These are phyloP conservation scores for Colletotrichum abscissum DNA, from an alignment of 2,329 filamentous ascomycete species.

Conservation along the genomic window DNA sequence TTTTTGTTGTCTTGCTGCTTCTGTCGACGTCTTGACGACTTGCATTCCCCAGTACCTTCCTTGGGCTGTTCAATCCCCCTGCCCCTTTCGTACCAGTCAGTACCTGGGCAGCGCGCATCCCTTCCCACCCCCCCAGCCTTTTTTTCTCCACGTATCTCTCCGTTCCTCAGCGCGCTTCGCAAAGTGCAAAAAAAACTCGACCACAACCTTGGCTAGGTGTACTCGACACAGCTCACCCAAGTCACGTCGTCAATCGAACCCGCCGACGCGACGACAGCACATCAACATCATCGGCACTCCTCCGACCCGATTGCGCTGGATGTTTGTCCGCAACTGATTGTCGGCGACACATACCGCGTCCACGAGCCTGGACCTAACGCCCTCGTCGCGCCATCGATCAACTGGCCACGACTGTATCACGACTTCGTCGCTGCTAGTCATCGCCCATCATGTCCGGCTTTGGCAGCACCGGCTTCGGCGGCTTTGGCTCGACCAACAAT, in stretches of 20 bases:
- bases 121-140: constrained; percentile 28
- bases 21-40: neutral
- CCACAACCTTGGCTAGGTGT: constrained; percentile 3
- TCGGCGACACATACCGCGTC: constrained; percentile 21
- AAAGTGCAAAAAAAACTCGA: constrained; percentile 23
- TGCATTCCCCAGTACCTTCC: neutral
- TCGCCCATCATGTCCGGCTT: constrained; percentile 62
- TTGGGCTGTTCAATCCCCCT: neutral
- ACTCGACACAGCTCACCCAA: constrained; percentile 4
- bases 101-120: constrained; percentile 15
- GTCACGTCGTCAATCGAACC: constrained; percentile 20
- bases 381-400: neutral
- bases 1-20: neutral
- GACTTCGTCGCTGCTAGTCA: neutral
- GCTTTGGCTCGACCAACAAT: constrained; percentile 70
- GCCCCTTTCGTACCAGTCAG: neutral
- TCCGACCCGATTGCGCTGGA: constrained; percentile 21
- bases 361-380: constrained; percentile 4
- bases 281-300: constrained; percentile 17
- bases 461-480: constrained; percentile 60
- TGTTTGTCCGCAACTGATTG: constrained; percentile 29
- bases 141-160: constrained; percentile 34
- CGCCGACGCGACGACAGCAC: constrained; percentile 20
- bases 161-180: constrained; percentile 21
- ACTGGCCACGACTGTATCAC: neutral